Evolutionary conservation across 1,284 basidiomycete genomes (phyloP), one percentile per base, ranked within the genome.

Genomic region (Tremellales sp.): DNA sequence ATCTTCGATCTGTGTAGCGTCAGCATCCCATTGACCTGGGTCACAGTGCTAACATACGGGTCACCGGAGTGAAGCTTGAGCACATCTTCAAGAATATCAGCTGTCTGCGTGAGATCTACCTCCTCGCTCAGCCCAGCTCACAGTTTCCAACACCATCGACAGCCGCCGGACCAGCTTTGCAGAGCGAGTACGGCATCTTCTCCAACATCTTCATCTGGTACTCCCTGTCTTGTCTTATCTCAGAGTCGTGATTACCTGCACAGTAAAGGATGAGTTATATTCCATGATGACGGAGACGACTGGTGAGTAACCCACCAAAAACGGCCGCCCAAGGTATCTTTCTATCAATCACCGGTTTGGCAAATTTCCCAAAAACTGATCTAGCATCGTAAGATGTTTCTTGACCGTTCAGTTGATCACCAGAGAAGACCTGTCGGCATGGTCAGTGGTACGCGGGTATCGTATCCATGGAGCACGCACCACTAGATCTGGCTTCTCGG

Each of bases 61-160:
- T 74, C 73, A 34, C 45, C 47, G 0, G 71, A 70, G 40, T 60
- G 60, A 2, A 74, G 45, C 37, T 71, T 66, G 52, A 74, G 54
- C 27, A 68, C 47, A 39, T 72, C 70, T 71, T 48, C 74, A 25
- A 87, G 5, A n/a, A 82, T 66, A 84, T 83, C 48, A 86, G 66
- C n/a, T 24, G 86, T 56, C 46, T 54, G 54, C 39, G 28, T 27
- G 19, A 26, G 22, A n/a, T 25, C n/a, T n/a, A n/a, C n/a, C n/a
- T n/a, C n/a, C n/a, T n/a, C 22, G 3, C 10, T 7, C 3, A 5
- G 16, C 28, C 13, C n/a, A 24, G 37, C 64, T 58, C 40, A 72
- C 90, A 93, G 62, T 93, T 93, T 3, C 89, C 88, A 3, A 85
- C 83, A 0, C 91, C 91, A 59, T 87, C 86, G 0, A 97, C 75